Evolutionary conservation across 192 early-diverging fungal genomes (phyloP).

Genomic region (Obelidium mucronatum): DNA sequence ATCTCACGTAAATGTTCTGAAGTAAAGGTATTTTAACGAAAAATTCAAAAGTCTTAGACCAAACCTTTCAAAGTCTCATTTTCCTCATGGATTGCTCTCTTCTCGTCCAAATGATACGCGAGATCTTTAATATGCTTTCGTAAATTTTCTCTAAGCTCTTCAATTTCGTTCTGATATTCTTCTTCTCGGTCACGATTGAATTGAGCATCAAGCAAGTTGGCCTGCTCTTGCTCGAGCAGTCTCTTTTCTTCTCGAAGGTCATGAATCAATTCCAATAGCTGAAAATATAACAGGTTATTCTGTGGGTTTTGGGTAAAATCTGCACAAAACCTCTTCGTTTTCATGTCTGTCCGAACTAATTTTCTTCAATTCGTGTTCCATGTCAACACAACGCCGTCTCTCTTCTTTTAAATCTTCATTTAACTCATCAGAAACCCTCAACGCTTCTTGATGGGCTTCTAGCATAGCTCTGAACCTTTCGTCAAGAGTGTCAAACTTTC

Average conservation of each 20-base stretch:
- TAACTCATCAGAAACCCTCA: slow-evolving; percentile 43
- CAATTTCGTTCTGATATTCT: slow-evolving; percentile 49
- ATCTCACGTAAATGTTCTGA: slow-evolving; percentile 21
- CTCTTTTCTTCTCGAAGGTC: slow-evolving; percentile 57
- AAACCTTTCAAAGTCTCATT: slow-evolving; percentile 28
- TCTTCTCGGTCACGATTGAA: slow-evolving; percentile 52
- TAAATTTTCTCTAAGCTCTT: slow-evolving; percentile 42
- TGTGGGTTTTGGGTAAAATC: slow-evolving; percentile 1
- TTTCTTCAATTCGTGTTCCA: slow-evolving; percentile 44
- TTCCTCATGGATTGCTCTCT: slow-evolving; percentile 34
- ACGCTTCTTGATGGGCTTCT: slow-evolving; percentile 50
- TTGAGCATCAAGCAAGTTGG: slow-evolving; percentile 44
- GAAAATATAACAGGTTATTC: slow-evolving; percentile 4
- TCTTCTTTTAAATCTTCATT: slow-evolving; percentile 59
- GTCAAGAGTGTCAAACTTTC: slow-evolving; percentile 43
- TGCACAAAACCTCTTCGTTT: slow-evolving; percentile 36
- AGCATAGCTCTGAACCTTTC: slow-evolving; percentile 46
- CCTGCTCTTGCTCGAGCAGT: slow-evolving; percentile 56
- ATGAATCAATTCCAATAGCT: slow-evolving; percentile 54
- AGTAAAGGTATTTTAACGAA: background rate
- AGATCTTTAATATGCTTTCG: slow-evolving; percentile 40
- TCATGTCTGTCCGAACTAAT: slow-evolving; percentile 11
- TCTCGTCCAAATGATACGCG: slow-evolving; percentile 42
- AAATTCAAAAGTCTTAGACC: slow-evolving; percentile 10
- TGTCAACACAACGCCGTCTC: slow-evolving; percentile 42